These are phyloP conservation scores for Suillus subluteus DNA, from an alignment of 768 basidiomycete genomes.

Conservation along the genomic window DNA sequence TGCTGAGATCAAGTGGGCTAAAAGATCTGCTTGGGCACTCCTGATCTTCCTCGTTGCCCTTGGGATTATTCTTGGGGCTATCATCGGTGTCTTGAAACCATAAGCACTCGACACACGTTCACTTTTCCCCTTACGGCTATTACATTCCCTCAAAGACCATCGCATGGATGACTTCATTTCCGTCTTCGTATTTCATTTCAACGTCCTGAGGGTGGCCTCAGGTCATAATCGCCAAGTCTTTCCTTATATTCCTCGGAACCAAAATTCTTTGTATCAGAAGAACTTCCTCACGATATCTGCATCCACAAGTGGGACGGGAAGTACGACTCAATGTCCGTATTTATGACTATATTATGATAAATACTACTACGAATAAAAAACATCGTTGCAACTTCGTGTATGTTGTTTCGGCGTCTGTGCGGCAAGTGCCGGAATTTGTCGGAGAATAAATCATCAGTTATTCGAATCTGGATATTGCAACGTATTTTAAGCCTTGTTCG, in stretches of 20 bases:
- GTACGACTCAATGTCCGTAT: conserved; percentile 14
- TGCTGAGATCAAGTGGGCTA: conserved; percentile 47
- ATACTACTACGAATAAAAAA: neutral
- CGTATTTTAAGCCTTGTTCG: conserved; percentile 18
- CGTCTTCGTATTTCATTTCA: conserved; percentile 7
- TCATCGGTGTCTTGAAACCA: conserved; percentile 13
- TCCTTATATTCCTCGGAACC: neutral
- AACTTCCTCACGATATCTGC: neutral
- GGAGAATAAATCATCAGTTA: conserved; percentile 29
- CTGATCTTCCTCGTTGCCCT: conserved; percentile 13
- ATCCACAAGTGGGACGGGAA: neutral
- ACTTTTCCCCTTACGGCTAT: neutral
- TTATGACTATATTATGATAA: conserved; percentile 15
- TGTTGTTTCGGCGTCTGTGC: neutral
- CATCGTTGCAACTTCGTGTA: neutral
- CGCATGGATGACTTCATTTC: conserved; percentile 5
- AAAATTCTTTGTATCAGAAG: conserved; percentile 11
- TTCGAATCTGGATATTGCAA: conserved; percentile 2
- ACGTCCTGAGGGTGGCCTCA: conserved; percentile 1
- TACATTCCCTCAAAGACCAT: neutral
- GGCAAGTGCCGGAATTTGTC: conserved; percentile 11
- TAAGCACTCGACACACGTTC: conserved; percentile 2
- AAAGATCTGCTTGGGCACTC: conserved; percentile 31
- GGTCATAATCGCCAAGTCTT: conserved; percentile 2
- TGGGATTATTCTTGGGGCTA: conserved; percentile 11